These are phyloP conservation scores for Trichoderma koningiopsis DNA, from an alignment of 2,329 filamentous ascomycete genomes.

Conservation along the genomic window DNA sequence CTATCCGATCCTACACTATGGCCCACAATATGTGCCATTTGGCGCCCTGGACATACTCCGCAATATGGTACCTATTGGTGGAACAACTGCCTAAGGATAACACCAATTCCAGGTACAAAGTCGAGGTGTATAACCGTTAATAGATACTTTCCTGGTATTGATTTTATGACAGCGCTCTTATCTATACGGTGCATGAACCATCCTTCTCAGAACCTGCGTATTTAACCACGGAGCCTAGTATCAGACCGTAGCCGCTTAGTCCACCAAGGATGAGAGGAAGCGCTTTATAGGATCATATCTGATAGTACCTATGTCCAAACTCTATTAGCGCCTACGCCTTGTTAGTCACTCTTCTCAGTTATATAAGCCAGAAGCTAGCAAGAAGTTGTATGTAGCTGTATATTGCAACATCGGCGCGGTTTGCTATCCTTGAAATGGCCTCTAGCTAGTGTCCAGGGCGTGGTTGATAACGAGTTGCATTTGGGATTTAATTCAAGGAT, in stretches of 20 bases:
- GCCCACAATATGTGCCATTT: conserved; percentile 4
- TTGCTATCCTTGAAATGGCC: too few relatives aligned
- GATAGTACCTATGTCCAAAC: background rate
- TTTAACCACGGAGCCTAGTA: background rate
- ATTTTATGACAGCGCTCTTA: background rate
- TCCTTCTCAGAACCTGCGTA: background rate
- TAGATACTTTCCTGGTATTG: background rate
- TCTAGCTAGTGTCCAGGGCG: too few relatives aligned
- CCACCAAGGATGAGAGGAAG: background rate
- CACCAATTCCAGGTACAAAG: background rate
- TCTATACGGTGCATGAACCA: background rate
- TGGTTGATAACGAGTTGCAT: too few relatives aligned
- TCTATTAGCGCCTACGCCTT: background rate
- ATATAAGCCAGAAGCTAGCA: background rate
- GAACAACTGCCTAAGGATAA: background rate
- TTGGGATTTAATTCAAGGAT: too few relatives aligned
- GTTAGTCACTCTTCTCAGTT: background rate
- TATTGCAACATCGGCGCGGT: too few relatives aligned
- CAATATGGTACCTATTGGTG: background rate
- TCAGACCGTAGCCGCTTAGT: background rate
- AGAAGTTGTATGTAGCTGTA: too few relatives aligned
- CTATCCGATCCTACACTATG: background rate
- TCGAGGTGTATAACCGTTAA: background rate
- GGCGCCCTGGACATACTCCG: background rate
- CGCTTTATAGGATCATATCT: background rate